Percentiles rank a stretch among this genome's conserved stretches.
Conservation (phyloP, 2,329 filamentous ascomycete species). For the Neofusicoccum laricinum region DNA sequence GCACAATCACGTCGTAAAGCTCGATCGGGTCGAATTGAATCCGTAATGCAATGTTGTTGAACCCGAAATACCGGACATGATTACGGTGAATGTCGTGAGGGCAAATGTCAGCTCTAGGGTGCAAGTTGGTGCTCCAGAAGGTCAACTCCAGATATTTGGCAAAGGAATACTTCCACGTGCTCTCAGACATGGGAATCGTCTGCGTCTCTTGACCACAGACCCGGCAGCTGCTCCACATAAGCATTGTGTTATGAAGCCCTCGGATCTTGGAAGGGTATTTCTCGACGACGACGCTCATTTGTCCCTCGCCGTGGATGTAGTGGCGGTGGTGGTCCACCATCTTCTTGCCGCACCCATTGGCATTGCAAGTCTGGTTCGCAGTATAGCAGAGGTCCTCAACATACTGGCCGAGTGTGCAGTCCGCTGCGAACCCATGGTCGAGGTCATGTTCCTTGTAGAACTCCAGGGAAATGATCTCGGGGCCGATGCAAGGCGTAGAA, state of each 20-base stretch:
- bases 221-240: conserved; percentile 98
- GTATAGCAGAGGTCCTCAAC: conserved; percentile 83
- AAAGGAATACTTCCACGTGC: conserved; percentile 97
- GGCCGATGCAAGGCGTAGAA: conserved; percentile 88
- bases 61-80: conserved; percentile 89
- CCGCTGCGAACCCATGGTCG: conserved; percentile 68
- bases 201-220: conserved; percentile 87
- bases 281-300: conserved; percentile 88
- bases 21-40: conserved; percentile 93
- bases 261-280: conserved; percentile 65
- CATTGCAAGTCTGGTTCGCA: conserved; percentile 73
- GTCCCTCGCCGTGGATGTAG: conserved; percentile 93
- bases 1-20: conserved; percentile 90
- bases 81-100: conserved; percentile 90
- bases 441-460: conserved; percentile 89
- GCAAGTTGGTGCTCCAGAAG: conserved; percentile 88
- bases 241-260: conserved; percentile 69
- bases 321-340: conserved; percentile 94
- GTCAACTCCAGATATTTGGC: conserved; percentile 97
- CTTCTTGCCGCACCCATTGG: conserved; percentile 80
- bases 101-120: conserved; percentile 71
- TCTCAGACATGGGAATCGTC: conserved; percentile 85
- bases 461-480: conserved; percentile 81
- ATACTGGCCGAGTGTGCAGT: conserved; percentile 92
- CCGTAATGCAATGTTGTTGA: conserved; percentile 77